phyloP scores from a whole-genome alignment of 345 rosid genomes.

The Mallotus nudiflorus region DNA sequence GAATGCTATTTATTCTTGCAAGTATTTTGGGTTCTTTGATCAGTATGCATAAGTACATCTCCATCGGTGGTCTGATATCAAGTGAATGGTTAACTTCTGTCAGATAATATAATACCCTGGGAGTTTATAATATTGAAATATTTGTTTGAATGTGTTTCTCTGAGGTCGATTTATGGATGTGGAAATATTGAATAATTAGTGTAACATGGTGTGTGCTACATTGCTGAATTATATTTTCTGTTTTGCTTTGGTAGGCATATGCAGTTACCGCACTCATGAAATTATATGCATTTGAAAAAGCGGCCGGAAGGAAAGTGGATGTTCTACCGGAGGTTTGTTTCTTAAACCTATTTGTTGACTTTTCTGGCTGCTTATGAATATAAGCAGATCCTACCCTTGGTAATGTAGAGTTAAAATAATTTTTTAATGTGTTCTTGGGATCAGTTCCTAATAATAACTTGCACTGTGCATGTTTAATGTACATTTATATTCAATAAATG shows the following conservation, averaged over 20 bases:
- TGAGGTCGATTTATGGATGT: too few relatives aligned
- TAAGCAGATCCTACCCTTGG: background rate
- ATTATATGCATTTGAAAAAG: conserved; percentile 82
- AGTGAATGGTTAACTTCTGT: background rate
- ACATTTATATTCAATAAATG: too few relatives aligned
- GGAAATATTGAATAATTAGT: background rate
- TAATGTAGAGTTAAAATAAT: background rate
- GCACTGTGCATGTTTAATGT: background rate
- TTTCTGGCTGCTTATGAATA: background rate
- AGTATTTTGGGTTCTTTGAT: background rate
- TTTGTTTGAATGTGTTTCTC: too few relatives aligned
- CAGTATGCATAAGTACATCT: too few relatives aligned
- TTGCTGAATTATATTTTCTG: conserved; percentile 11
- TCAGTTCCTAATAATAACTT: background rate
- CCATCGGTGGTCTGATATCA: background rate
- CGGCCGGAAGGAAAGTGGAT: conserved; percentile 82
- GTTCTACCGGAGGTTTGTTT: conserved; percentile 85
- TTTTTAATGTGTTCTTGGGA: background rate
- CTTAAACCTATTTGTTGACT: conserved; percentile 1
- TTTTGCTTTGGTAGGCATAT: conserved; percentile 57
- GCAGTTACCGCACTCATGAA: conserved; percentile 93
- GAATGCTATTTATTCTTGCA: background rate
- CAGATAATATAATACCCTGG: background rate
- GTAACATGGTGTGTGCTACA: background rate
- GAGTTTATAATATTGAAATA: background rate